These are phyloP conservation scores for Hypsizygus ulmarius DNA, from an alignment of 1,284 basidiomycete species.

Conservation along the genomic window DNA sequence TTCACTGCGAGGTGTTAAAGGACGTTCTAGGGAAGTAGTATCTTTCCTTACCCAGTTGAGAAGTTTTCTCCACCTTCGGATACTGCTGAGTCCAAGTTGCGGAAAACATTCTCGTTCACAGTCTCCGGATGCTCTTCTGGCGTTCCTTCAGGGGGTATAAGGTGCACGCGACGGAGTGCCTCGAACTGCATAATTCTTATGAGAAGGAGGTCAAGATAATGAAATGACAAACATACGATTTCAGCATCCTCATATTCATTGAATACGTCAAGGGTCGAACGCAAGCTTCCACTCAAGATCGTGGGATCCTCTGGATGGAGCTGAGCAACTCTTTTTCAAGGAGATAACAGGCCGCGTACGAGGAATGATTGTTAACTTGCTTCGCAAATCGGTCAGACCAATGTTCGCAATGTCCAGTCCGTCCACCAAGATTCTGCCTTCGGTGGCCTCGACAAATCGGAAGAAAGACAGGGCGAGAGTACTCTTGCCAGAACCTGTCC, in stretches of 20 bases:
- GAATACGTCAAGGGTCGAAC: constrained; percentile 89
- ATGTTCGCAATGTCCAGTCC: constrained; percentile 84
- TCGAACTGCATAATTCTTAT: constrained; percentile 57
- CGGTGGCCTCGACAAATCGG: constrained; percentile 89
- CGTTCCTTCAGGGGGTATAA: constrained; percentile 64
- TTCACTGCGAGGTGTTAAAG: constrained; percentile 43
- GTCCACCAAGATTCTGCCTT: constrained; percentile 84
- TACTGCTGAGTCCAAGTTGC: constrained; percentile 80
- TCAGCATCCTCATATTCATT: constrained; percentile 85
- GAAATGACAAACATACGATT: constrained; percentile 52
- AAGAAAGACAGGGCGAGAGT: constrained; percentile 93
- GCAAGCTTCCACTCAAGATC: constrained; percentile 83
- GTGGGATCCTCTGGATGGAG: constrained; percentile 75
- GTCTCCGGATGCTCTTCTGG: constrained; percentile 49
- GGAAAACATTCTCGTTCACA: constrained; percentile 84
- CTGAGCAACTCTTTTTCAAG: constrained; percentile 1
- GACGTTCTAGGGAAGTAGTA: neutral
- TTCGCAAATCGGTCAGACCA: constrained; percentile 86
- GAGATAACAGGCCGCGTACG: constrained; percentile 45
- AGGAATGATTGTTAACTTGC: constrained; percentile 89
- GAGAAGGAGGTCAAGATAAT: neutral
- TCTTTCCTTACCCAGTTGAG: constrained; percentile 67
- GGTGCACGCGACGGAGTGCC: constrained; percentile 83
- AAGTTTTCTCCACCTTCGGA: constrained; percentile 94
- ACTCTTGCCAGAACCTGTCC: constrained; percentile 88